Percentiles rank a stretch among this genome's conserved stretches.
Conservation (phyloP, 2,329 filamentous ascomycete genomes). For the Diaporthe aspalathi region DNA sequence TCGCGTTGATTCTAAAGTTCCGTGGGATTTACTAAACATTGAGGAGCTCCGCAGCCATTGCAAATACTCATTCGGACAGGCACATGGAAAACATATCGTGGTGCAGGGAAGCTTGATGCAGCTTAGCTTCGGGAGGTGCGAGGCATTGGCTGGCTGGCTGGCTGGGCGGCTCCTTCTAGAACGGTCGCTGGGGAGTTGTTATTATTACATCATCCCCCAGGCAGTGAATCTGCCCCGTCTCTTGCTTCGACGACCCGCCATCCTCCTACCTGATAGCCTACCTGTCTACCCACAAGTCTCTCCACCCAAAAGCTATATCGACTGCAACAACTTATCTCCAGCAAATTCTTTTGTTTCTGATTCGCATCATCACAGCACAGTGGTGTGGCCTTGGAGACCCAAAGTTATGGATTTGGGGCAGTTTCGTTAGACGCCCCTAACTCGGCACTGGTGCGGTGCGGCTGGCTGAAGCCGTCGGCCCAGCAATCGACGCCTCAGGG, state of each 20-base stretch:
- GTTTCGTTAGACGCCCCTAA: conserved; percentile 4
- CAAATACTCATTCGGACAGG: too few relatives aligned
- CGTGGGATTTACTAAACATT: too few relatives aligned
- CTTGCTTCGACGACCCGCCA: not conserved
- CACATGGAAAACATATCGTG: too few relatives aligned
- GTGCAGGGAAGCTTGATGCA: not conserved
- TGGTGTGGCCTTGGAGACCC: not conserved
- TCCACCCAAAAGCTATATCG: not conserved
- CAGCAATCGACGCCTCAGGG: conserved; percentile 12
- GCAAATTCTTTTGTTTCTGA: not conserved
- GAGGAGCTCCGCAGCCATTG: too few relatives aligned
- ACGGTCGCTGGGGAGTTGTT: not conserved
- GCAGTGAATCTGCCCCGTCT: not conserved
- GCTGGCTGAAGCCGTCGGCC: not conserved
- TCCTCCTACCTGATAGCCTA: too few relatives aligned
- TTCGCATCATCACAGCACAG: not conserved
- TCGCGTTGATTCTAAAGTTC: too few relatives aligned
- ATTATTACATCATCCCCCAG: conserved; percentile 13
- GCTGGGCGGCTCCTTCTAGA: conserved; percentile 6
- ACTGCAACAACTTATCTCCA: not conserved
- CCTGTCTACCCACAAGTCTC: not conserved
- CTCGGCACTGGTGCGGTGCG: conserved; percentile 19
- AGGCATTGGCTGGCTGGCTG: not conserved
- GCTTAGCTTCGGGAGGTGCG: conserved; percentile 14
- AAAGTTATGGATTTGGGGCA: not conserved